Conservation (phyloP, 768 basidiomycete genomes). For the Hypholoma fasciculare region DNA sequence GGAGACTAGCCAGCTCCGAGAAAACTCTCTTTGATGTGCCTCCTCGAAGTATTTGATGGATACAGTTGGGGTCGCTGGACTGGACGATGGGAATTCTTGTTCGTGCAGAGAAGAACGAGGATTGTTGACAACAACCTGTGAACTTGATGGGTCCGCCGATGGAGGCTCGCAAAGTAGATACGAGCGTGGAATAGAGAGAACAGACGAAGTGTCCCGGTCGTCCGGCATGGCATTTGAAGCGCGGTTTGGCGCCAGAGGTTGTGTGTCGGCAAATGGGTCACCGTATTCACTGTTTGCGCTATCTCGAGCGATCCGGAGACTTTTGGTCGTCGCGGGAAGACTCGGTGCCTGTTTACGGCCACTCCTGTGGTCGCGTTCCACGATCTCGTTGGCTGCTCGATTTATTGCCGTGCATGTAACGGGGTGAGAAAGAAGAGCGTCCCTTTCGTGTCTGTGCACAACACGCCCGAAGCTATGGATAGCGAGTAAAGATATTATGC, state of each 20-base stretch:
- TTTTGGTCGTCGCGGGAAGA: slow-evolving; percentile 11
- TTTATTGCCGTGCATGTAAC: slow-evolving; percentile 37
- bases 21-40: slow-evolving; percentile 22
- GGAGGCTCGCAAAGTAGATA: not conserved
- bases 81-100: slow-evolving; percentile 28
- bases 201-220: slow-evolving; percentile 3
- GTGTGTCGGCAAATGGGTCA: slow-evolving; percentile 35
- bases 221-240: slow-evolving; percentile 2
- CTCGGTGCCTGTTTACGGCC: slow-evolving; percentile 1
- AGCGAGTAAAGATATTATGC: slow-evolving; percentile 51
- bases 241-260: slow-evolving; percentile 8
- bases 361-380: slow-evolving; percentile 6
- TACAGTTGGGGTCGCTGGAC: slow-evolving; percentile 28
- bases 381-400: slow-evolving; percentile 25
- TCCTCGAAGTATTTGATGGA: slow-evolving; percentile 23
- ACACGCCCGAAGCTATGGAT: slow-evolving; percentile 64
- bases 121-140: not conserved
- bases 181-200: slow-evolving; percentile 6
- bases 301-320: slow-evolving; percentile 8
- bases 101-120: slow-evolving; percentile 8
- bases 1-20: slow-evolving; percentile 25
- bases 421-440: slow-evolving; percentile 51
- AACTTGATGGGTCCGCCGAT: not conserved
- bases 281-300: slow-evolving; percentile 13
- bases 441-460: slow-evolving; percentile 59